phyloP scores from a whole-genome alignment of 345 rosid genomes.

The Rubroshorea leprosula region DNA sequence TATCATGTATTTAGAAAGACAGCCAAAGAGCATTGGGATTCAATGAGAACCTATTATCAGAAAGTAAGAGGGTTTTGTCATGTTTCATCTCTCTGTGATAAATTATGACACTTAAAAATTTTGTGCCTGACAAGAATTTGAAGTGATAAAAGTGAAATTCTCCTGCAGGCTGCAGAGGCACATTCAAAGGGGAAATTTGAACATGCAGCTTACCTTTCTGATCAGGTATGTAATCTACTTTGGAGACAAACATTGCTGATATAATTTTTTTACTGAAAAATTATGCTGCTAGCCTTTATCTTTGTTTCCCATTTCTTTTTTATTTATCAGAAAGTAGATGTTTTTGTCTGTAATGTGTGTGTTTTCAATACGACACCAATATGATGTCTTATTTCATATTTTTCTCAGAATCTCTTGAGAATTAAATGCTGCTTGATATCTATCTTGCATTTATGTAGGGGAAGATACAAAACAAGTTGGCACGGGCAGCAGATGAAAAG shows the following conservation, averaged over 20 bases:
- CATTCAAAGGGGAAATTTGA: conserved; percentile 61
- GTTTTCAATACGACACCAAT: conserved; percentile 4
- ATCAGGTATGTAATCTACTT: conserved; percentile 45
- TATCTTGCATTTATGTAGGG: conserved; percentile 44
- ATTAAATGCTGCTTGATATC: conserved; percentile 12
- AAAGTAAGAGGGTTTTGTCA: conserved; percentile 38
- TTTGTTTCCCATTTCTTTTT: neutral
- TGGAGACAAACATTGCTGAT: neutral
- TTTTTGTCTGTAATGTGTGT: neutral
- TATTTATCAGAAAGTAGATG: neutral
- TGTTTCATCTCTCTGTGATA: neutral
- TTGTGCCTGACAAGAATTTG: neutral
- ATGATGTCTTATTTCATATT: neutral
- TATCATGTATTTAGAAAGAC: conserved; percentile 50
- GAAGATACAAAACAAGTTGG: conserved; percentile 41
- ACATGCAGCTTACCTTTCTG: conserved; percentile 75
- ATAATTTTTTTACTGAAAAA: neutral
- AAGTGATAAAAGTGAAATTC: conserved; percentile 5
- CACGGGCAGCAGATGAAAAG: conserved; percentile 69
- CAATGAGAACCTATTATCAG: conserved; percentile 50
- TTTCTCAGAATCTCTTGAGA: neutral
- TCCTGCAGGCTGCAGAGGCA: conserved; percentile 70
- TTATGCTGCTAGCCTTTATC: neutral
- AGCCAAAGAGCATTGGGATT: conserved; percentile 69
- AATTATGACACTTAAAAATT: neutral